These are phyloP conservation scores for Furcasterigmium furcatum DNA, from an alignment of 2,329 filamentous ascomycete species.

Conservation along the genomic window DNA sequence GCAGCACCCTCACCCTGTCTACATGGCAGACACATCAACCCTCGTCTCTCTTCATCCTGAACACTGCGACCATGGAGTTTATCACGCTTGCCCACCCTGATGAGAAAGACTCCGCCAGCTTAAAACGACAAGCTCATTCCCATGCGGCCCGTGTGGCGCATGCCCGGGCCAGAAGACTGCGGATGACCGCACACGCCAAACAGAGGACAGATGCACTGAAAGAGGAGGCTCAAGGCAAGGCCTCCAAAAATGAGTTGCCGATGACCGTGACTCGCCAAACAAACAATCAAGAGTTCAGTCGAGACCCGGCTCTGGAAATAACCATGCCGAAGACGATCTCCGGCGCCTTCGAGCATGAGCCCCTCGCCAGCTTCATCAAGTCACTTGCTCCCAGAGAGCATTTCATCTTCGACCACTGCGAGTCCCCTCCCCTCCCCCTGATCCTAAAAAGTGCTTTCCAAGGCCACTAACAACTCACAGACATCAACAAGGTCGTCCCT, in stretches of 20 bases:
- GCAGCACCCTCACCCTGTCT: not conserved
- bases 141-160: conserved; percentile 4
- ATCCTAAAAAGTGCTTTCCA: not conserved
- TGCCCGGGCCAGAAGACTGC: conserved; percentile 1
- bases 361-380: conserved; percentile 2
- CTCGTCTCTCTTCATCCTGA: too few species aligned
- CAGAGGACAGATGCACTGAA: too few species aligned
- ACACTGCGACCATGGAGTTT: conserved; percentile 1
- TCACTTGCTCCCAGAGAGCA: conserved; percentile 2
- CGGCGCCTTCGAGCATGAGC: conserved; percentile 2
- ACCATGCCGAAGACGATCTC: not conserved
- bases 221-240: not conserved
- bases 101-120: conserved; percentile 1
- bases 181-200: not conserved
- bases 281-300: not conserved
- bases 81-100: conserved; percentile 3
- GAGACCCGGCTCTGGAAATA: too few species aligned
- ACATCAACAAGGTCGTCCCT: not conserved
- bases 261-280: not conserved
- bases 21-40: not conserved
- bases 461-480: not conserved
- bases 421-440: not conserved
- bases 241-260: not conserved
- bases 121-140: conserved; percentile 4
- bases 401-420: conserved; percentile 2